Base-by-base conservation (phyloP, 805 yeast species). In the Pichia thaimueangensis region DNA sequence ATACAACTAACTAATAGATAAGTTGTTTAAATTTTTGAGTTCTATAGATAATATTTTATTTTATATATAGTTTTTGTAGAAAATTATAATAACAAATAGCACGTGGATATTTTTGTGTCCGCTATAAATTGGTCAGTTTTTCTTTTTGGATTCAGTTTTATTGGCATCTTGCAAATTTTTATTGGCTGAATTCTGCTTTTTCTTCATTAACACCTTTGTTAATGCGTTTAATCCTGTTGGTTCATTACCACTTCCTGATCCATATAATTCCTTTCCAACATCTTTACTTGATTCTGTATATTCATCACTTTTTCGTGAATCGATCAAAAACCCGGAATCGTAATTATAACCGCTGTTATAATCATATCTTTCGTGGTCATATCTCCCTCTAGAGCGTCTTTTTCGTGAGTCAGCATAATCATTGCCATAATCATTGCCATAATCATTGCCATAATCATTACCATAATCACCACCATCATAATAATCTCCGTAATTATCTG, bases 1-100 rank as follows among this genome's bases (percentile, higher is more conserved):
- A 74, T 91, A 39, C 88, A 60, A 34, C 35, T 43, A 5, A 29
- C 39, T 4, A 38, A 43, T 42, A 42, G 38, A 31, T 32, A 17
- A 16, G 17, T 22, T 8, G 16, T 8, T 29, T 19, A 9, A n/a
- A 8, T 29, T 11, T 29, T 29, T 29, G 19, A 29, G 31, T 9
- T 29, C 31, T 29, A 29, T 29, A 29, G 6, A 29, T n/a, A 29
- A 29, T 9, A 29, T 29, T 29, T n/a, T 29, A 19, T 7, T 29
- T 9, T 25, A 25, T 25, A 25, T 25, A 25, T 12, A 25, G n/a
- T n/a, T n/a, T n/a, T n/a, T n/a, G n/a, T n/a, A n/a, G n/a, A n/a
- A n/a, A n/a, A n/a, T n/a, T n/a, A n/a, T n/a, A n/a, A n/a, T n/a
- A n/a, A n/a, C n/a, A n/a, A n/a, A n/a, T n/a, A n/a, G n/a, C n/a